Conservation (phyloP, 345 rosid genomes). For the Eucalyptus shirleyi region DNA sequence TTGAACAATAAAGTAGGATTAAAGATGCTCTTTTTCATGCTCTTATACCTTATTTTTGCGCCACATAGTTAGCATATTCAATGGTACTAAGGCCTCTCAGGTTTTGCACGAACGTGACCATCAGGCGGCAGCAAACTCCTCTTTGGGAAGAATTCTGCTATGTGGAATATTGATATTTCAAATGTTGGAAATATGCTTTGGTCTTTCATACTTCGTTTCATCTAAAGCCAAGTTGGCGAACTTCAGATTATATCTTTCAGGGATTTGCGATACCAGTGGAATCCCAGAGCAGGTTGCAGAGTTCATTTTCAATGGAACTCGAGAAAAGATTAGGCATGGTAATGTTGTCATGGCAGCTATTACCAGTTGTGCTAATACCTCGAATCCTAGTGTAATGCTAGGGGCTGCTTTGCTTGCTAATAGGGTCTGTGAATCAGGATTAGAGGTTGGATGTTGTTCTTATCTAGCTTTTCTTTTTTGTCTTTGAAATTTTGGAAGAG, state of each 20-base stretch:
- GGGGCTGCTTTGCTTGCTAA: slow-evolving; percentile 94
- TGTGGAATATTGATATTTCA: neutral
- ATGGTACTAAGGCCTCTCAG: neutral
- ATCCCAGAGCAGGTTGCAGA: slow-evolving; percentile 53
- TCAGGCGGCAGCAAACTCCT: neutral
- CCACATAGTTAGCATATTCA: neutral
- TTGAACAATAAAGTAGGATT: slow-evolving; percentile 74
- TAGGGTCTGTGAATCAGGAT: slow-evolving; percentile 77
- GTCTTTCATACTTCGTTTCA: neutral
- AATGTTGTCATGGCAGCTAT: slow-evolving; percentile 89
- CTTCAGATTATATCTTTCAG: slow-evolving; percentile 8
- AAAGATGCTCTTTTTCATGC: slow-evolving; percentile 33
- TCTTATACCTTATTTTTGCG: neutral
- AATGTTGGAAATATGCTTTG: neutral
- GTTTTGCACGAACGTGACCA: neutral
- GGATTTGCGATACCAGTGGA: slow-evolving; percentile 81
- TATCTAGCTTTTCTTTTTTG: neutral
- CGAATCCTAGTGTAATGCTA: slow-evolving; percentile 91
- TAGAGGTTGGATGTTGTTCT: slow-evolving; percentile 40
- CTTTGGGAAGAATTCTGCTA: neutral
- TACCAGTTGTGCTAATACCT: slow-evolving; percentile 91
- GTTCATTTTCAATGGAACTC: slow-evolving; percentile 49
- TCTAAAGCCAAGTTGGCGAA: neutral
- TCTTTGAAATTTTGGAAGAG: no score
- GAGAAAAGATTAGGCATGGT: slow-evolving; percentile 63